phyloP scores from a whole-genome alignment of 371 early-diverging fungal species.

The Mucor circinelloides region DNA sequence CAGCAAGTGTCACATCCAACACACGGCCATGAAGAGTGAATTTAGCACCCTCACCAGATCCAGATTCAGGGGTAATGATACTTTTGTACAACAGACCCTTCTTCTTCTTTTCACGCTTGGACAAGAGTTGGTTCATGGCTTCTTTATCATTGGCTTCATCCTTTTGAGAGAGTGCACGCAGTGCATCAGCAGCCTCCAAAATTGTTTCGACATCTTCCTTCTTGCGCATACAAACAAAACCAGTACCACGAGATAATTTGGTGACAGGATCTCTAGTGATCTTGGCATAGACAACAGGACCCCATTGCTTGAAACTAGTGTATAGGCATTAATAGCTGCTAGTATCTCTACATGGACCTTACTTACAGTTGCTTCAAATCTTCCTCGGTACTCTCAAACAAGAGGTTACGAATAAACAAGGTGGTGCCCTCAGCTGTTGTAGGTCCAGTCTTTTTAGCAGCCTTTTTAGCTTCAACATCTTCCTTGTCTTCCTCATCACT shows the following conservation, averaged over 20 bases:
- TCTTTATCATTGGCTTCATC: conserved; percentile 43
- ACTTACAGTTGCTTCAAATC: conserved; percentile 75
- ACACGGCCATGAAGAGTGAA: conserved; percentile 84
- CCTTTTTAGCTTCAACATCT: conserved; percentile 28
- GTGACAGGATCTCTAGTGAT: conserved; percentile 84
- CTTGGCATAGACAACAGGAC: conserved; percentile 80
- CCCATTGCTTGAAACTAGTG: conserved; percentile 64
- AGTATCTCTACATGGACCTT: background rate
- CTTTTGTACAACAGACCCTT: conserved; percentile 62
- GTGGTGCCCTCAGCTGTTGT: conserved; percentile 71
- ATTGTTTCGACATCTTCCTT: conserved; percentile 75
- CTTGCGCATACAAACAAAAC: conserved; percentile 86
- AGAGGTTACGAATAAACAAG: conserved; percentile 89
- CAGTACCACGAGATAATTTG: conserved; percentile 87
- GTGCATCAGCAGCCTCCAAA: conserved; percentile 65
- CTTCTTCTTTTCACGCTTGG: conserved; percentile 55
- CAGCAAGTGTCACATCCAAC: conserved; percentile 80
- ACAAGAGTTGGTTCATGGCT: conserved; percentile 36
- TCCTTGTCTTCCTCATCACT: conserved; percentile 44
- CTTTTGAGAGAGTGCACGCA: conserved; percentile 44
- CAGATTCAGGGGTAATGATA: conserved; percentile 71
- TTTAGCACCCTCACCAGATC: conserved; percentile 55
- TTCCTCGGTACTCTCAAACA: conserved; percentile 87
- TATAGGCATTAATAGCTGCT: background rate
- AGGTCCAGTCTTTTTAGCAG: conserved; percentile 34